phyloP scores from a whole-genome alignment of 2,329 filamentous ascomycete species.

The Phialocephala subalpina region DNA sequence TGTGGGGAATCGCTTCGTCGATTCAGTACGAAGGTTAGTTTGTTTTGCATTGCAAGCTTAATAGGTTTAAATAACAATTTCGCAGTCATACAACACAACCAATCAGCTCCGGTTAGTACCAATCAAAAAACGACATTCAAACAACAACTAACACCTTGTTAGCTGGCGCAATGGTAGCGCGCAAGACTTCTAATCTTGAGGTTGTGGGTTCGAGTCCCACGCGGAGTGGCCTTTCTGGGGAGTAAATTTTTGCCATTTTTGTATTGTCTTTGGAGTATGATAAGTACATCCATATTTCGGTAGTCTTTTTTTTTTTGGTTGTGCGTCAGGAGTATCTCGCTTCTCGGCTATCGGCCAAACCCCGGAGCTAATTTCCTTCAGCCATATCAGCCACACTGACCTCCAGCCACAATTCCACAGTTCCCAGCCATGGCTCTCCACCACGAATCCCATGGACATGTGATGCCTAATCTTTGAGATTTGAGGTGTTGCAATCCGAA shows the following conservation, averaged over 20 bases:
- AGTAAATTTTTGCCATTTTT: neutral
- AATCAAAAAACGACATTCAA: neutral
- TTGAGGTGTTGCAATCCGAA: too few species aligned
- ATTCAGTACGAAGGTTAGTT: too few species aligned
- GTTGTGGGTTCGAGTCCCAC: slow-evolving; percentile 38
- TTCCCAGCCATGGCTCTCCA: too few species aligned
- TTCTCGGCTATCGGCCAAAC: too few species aligned
- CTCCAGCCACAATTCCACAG: too few species aligned
- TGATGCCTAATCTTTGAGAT: too few species aligned
- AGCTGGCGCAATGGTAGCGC: slow-evolving; percentile 36
- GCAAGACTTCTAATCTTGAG: slow-evolving; percentile 38
- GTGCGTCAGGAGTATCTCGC: neutral
- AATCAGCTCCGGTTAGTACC: neutral
- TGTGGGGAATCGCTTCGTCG: too few species aligned
- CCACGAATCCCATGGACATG: too few species aligned
- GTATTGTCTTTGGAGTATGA: neutral
- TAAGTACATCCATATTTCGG: neutral
- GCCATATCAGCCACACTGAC: too few species aligned
- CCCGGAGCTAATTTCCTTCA: too few species aligned
- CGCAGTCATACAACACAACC: neutral
- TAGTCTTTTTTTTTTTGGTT: neutral
- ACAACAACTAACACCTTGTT: neutral
- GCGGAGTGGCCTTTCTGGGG: slow-evolving; percentile 19
- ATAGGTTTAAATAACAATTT: too few species aligned
- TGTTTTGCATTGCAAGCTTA: too few species aligned